phyloP scores from a whole-genome alignment of 306 rosid genomes.

The Rosa lucieae region DNA sequence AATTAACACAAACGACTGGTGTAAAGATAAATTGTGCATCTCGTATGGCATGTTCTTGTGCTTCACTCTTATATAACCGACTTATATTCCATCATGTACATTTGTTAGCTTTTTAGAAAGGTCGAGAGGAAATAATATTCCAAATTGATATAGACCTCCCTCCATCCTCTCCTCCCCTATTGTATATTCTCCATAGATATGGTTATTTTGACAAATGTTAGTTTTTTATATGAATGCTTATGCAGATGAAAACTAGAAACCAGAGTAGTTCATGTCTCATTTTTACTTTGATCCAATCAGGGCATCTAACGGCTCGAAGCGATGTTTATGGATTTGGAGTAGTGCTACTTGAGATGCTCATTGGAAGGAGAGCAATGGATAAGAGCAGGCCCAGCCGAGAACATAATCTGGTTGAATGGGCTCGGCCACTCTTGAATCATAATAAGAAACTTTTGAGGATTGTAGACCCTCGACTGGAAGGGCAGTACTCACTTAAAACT shows the following conservation, averaged over 20 bases:
- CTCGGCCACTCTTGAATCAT: conserved; percentile 78
- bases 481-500: conserved; percentile 64
- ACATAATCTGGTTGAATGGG: conserved; percentile 94
- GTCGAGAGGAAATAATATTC: neutral
- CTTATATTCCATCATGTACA: neutral
- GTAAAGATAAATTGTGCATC: neutral
- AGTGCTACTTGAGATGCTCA: conserved; percentile 85
- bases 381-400: conserved; percentile 92
- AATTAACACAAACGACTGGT: neutral
- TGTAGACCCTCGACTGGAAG: conserved; percentile 80
- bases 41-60: neutral
- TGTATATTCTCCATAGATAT: neutral
- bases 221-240: neutral
- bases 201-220: neutral
- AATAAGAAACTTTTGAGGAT: conserved; percentile 73
- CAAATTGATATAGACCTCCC: neutral
- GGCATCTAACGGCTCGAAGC: conserved; percentile 91
- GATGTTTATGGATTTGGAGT: conserved; percentile 96
- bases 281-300: conserved; percentile 42
- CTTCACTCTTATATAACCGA: neutral
- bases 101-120: neutral
- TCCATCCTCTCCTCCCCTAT: neutral
- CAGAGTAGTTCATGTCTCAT: conserved; percentile 22
- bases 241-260: conserved; percentile 4
- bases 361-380: conserved; percentile 86